These are phyloP conservation scores for Colletotrichum eremochloae DNA, from an alignment of 2,329 filamentous ascomycete genomes.

Conservation along the genomic window DNA sequence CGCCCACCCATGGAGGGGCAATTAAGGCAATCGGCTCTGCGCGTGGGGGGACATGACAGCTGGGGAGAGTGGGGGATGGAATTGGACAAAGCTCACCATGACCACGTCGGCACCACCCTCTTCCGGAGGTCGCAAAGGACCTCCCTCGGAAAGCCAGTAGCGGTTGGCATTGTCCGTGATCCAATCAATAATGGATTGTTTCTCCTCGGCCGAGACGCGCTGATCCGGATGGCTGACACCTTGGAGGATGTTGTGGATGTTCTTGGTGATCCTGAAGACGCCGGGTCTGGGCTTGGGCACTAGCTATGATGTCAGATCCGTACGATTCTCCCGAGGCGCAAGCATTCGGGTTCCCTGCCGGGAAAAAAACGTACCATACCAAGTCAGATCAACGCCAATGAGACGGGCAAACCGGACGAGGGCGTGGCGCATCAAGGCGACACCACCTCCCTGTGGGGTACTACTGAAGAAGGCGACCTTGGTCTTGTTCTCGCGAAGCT, in stretches of 20 bases:
- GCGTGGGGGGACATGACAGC: slow-evolving; percentile 16
- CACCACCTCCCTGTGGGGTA: slow-evolving; percentile 85
- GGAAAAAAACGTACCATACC: slow-evolving; percentile 69
- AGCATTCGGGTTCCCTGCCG: slow-evolving; percentile 1
- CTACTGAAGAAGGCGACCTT: slow-evolving; percentile 85
- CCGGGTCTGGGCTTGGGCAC: slow-evolving; percentile 85
- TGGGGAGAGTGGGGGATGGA: neutral
- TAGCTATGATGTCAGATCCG: slow-evolving; percentile 45
- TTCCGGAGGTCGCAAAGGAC: slow-evolving; percentile 73
- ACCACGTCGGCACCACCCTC: slow-evolving; percentile 83
- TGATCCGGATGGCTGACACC: slow-evolving; percentile 77
- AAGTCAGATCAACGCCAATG: slow-evolving; percentile 77
- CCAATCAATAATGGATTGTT: slow-evolving; percentile 76
- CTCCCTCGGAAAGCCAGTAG: slow-evolving; percentile 79
- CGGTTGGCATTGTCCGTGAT: slow-evolving; percentile 78
- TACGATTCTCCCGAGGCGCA: slow-evolving; percentile 8
- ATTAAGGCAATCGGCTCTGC: slow-evolving; percentile 24
- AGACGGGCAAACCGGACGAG: slow-evolving; percentile 78
- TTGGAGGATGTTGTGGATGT: slow-evolving; percentile 89
- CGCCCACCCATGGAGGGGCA: slow-evolving; percentile 35
- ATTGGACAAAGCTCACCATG: slow-evolving; percentile 60
- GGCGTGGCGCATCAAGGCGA: slow-evolving; percentile 85
- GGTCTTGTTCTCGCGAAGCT: slow-evolving; percentile 73
- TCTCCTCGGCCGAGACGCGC: slow-evolving; percentile 73
- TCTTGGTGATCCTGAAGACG: slow-evolving; percentile 87